Evolutionary conservation across 106 monocot species (phyloP).

Genomic region (Allium cepa): DNA sequence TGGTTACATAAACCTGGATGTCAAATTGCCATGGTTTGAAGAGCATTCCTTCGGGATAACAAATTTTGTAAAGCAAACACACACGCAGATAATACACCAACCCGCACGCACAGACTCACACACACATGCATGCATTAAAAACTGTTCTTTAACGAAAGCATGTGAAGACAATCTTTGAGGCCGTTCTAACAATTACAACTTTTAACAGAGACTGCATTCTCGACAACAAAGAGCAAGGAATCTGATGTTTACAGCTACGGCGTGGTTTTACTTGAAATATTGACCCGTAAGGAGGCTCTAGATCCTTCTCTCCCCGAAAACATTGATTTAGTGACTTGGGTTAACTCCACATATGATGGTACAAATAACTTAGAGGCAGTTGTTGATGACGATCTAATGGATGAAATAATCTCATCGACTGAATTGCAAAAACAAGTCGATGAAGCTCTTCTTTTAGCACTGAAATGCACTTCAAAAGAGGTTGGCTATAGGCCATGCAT

Average conservation of each 20-base stretch:
- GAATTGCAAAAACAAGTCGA: conserved; percentile 42
- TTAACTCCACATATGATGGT: conserved; percentile 24
- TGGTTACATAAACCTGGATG: too few relatives aligned
- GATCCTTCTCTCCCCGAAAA: conserved; percentile 49
- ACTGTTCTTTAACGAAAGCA: too few relatives aligned
- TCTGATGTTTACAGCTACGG: conserved; percentile 95
- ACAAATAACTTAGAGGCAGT: conserved; percentile 23
- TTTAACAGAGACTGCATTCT: conserved; percentile 66
- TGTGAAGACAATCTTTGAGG: too few relatives aligned
- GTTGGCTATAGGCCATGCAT: conserved; percentile 49
- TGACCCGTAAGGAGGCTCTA: conserved; percentile 57
- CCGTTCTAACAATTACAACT: background rate
- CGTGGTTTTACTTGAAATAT: conserved; percentile 67
- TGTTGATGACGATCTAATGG: conserved; percentile 35
- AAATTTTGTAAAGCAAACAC: too few relatives aligned
- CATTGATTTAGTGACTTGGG: conserved; percentile 59
- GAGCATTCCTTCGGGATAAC: too few relatives aligned
- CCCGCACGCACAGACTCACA: too few relatives aligned
- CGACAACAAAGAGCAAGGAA: conserved; percentile 52
- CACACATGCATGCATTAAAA: too few relatives aligned
- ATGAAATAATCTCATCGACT: conserved; percentile 27
- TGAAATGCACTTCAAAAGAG: conserved; percentile 38
- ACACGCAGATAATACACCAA: too few relatives aligned
- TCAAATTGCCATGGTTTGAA: too few relatives aligned
- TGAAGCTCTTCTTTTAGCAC: conserved; percentile 37